Base-by-base conservation (phyloP, 2,329 filamentous ascomycete species). In the Aspergillus puulaauensis region DNA sequence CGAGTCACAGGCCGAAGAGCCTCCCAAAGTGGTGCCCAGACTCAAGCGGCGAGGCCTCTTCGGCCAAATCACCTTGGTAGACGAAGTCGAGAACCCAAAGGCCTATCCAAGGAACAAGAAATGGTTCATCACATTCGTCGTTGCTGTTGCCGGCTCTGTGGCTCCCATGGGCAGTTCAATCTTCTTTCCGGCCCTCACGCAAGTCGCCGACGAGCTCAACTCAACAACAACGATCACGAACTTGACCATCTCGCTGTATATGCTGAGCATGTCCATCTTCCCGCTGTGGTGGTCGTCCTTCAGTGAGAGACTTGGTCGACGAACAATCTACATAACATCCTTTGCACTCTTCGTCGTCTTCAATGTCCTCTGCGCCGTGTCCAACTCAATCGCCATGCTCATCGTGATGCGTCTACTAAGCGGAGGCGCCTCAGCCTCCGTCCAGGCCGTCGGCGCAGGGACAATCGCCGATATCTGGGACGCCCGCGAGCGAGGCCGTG, bases 201-300 rank as follows among this genome's bases (percentile, higher is more conserved):
- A 88, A 43, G 83, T 95, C 56, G 77, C 86, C 0, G 67, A 68
- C 4, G 85, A 89, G 21, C 79, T 95, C 44, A 63, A 87, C 62
- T 81, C 86, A 12, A 82, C 83, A 0, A 74, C 84, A 14, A 89
- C 89, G 1, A 77, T 90, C 15, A 86, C 87, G 55, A 96, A 95
- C 71, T 69, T 95, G 57, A 88, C 88, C 0, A 84, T 95, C 0
- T 88, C 90, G 0, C 74, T 93, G 57, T 95, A 93, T 71, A 91
- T 95, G 90, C 79, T 95, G 4, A 79, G 84, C 65, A 91, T 95
- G 90, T 85, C 86, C 55, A 90, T 95, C 45, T 93, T 92, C 64
- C 91, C 91, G 0, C 80, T 96, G 0, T 95, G 90, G 90, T 95
- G 90, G 90, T 91, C 88, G 1, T 88, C 87, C 1, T 92, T 95